Percentiles rank a stretch among this genome's conserved stretches.
These are phyloP conservation scores for Trichoderma guizhouense DNA, from an alignment of 2,329 filamentous ascomycete genomes.

Conservation along the genomic window DNA sequence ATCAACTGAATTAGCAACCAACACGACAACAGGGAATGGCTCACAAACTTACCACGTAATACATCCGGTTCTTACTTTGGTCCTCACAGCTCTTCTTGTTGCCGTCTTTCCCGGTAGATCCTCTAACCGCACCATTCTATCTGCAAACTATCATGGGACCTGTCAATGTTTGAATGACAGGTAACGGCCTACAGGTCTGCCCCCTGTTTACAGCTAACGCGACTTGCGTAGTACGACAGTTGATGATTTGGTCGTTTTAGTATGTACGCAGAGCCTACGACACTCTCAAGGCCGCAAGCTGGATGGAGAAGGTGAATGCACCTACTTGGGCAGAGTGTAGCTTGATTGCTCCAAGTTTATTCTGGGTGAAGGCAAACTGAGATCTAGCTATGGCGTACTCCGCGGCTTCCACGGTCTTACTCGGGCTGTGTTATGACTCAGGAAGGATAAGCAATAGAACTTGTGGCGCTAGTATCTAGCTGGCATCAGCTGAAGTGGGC, in stretches of 20 bases:
- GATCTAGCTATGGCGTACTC: not conserved
- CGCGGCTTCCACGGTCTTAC: not conserved
- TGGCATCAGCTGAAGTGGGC: not conserved
- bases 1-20: not conserved
- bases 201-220: not conserved
- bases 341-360: not conserved
- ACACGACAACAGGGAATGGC: not conserved
- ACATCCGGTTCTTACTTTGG: not conserved
- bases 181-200: not conserved
- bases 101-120: not conserved
- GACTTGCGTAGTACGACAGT: not conserved
- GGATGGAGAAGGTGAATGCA: not conserved
- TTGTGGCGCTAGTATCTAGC: not conserved
- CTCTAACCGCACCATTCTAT: not conserved
- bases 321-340: not conserved
- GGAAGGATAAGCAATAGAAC: not conserved
- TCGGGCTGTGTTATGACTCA: not conserved
- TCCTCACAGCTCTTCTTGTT: not conserved
- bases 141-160: not conserved
- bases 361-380: not conserved
- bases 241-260: not conserved
- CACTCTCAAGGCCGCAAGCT: not conserved
- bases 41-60: not conserved
- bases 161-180: not conserved
- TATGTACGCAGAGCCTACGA: not conserved